A percentile compares a stretch with the other conserved stretches of the same genome.
phyloP scores from a whole-genome alignment of 768 basidiomycete species.

The Phlebiopsis flavidoalba region DNA sequence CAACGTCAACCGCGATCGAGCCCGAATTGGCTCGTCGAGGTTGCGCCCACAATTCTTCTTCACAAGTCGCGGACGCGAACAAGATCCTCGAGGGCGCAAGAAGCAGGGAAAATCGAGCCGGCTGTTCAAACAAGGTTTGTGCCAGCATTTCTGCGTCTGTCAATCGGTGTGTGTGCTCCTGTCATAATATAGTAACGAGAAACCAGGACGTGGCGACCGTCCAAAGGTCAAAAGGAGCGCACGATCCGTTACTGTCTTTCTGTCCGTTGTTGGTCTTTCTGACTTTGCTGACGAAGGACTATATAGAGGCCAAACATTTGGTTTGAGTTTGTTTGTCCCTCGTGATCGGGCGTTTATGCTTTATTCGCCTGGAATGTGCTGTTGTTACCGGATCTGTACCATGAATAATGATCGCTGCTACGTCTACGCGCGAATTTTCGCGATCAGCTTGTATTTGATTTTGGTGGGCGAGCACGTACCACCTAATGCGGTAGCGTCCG shows the following conservation, averaged over 20 bases:
- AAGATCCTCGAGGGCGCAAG: conserved; percentile 97
- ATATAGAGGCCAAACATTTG: too few species aligned
- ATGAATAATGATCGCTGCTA: too few species aligned
- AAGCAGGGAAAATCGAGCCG: conserved; percentile 96
- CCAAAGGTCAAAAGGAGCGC: conserved; percentile 89
- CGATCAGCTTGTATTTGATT: too few species aligned
- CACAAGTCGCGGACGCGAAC: conserved; percentile 94
- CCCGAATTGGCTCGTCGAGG: conserved; percentile 98
- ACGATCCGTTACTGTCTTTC: conserved; percentile 46
- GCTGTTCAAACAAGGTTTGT: conserved; percentile 75
- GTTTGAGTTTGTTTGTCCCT: too few species aligned
- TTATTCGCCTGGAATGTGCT: too few species aligned
- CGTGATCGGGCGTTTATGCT: too few species aligned
- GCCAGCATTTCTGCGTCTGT: neutral
- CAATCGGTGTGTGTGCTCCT: neutral
- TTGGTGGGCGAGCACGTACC: too few species aligned
- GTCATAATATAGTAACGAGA: conserved; percentile 58
- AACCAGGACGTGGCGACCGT: conserved; percentile 92
- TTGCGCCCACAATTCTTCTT: conserved; percentile 98
- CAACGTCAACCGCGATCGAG: conserved; percentile 91
- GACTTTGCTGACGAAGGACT: too few species aligned
- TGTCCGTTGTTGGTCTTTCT: too few species aligned
- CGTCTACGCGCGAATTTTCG: too few species aligned
- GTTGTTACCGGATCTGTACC: too few species aligned
- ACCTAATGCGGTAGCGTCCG: too few species aligned